Base-by-base conservation (phyloP, 73 alveolate genomes). In the Durusdinium trenchii region DNA sequence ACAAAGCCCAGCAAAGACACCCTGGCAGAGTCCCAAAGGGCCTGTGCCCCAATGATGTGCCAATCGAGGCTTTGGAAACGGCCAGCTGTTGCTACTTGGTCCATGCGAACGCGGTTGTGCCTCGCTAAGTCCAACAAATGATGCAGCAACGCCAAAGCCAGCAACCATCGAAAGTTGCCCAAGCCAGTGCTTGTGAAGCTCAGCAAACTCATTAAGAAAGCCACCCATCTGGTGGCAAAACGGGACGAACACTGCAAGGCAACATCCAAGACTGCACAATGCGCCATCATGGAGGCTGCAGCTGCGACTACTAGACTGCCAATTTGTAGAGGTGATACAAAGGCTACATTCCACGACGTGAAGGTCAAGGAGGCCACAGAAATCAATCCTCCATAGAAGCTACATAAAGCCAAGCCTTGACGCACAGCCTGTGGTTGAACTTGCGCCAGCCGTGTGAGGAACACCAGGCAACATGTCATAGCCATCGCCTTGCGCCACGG, bases 1-100 rank as follows among this genome's bases (percentile, higher is more conserved):
- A 87, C 20, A 85, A 40, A 87, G 48, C 95, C 85, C 95, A 87
- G 85, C 64, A 87, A 18, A 3, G 95, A 87, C 46, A 87, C 85
- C 36, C 54, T 69, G 79, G 85, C 32, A 48, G 42, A 30, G 78
- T 87, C 95, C 95, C 95, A 87, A 3, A 87, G 48, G 28, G 95
- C 95, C 96, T 90, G 96, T 14, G 96, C 96, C n/a, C 96, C 96
- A 20, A 90, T 6, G 75, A 90, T 32, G 71, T 90, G 96, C 96
- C 96, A 90, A 32, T 73, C 86, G 54, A 90, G 60, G 73, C 48
- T 32, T 9, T 48, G 69, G 51, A 90, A 62, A 18, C 96, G 87
- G 7, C 86, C 86, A 3, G 96, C 96, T 32, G 52, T 5, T 28
- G 96, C 86, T 38, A 69, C 95, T 83, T 81, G 61, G 91, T 81